Conservation (phyloP, 1,284 basidiomycete species). For the Trichosporon coremiiforme region DNA sequence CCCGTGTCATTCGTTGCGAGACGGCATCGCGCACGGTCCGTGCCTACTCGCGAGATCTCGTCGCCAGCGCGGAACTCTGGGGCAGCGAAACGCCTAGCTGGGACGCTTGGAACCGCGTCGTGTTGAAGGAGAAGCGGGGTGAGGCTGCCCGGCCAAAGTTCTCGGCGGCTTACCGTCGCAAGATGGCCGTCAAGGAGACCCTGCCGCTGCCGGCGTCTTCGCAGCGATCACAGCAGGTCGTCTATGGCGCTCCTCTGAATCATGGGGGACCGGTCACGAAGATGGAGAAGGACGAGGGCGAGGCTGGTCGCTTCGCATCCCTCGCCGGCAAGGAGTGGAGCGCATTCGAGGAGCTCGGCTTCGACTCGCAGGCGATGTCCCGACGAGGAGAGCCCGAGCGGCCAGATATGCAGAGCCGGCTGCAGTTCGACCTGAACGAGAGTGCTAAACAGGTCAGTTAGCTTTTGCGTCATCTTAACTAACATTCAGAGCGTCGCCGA, state of each 20-base stretch:
- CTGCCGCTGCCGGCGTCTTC: constrained; percentile 35
- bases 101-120: constrained; percentile 48
- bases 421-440: constrained; percentile 84
- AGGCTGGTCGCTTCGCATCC: constrained; percentile 71
- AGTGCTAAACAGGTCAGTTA: constrained; percentile 71
- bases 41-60: constrained; percentile 76
- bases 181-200: constrained; percentile 46
- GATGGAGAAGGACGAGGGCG: constrained; percentile 43
- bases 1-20: constrained; percentile 69
- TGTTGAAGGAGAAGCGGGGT: constrained; percentile 36
- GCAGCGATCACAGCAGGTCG: constrained; percentile 13
- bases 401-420: constrained; percentile 60
- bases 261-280: background rate
- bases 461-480: background rate
- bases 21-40: constrained; percentile 74
- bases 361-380: constrained; percentile 59
- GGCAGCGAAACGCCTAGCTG: constrained; percentile 55
- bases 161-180: constrained; percentile 39
- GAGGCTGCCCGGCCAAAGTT: constrained; percentile 46
- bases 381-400: constrained; percentile 55
- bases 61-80: constrained; percentile 73
- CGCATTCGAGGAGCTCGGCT: constrained; percentile 78
- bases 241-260: constrained; percentile 26
- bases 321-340: constrained; percentile 85
- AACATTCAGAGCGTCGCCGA: constrained; percentile 59